Percentiles rank a stretch among this genome's conserved stretches.
Conservation (phyloP, 345 rosid genomes). For the Triadica sebifera region DNA sequence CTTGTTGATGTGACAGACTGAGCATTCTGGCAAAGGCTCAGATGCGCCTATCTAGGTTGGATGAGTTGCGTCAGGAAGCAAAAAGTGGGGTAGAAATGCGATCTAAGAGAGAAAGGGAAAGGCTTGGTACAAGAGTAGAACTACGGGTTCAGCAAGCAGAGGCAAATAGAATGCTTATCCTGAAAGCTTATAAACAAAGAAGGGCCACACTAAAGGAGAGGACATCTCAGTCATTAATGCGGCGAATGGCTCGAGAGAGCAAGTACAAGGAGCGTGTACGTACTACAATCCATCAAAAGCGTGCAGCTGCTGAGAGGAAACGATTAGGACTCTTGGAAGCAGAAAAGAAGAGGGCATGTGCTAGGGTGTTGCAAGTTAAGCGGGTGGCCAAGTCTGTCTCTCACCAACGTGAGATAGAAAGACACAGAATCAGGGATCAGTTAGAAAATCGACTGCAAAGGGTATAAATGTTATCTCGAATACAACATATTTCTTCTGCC, state of each 20-base stretch:
- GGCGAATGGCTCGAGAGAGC: constrained; percentile 78
- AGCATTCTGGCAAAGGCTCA: constrained; percentile 78
- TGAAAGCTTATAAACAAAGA: constrained; percentile 66
- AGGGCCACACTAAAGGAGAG: constrained; percentile 81
- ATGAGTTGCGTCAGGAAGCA: constrained; percentile 91
- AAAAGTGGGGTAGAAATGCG: constrained; percentile 75
- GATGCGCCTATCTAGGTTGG: constrained; percentile 76
- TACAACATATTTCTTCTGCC: neutral
- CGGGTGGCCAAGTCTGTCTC: constrained; percentile 69
- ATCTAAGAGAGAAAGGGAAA: constrained; percentile 71
- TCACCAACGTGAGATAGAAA: constrained; percentile 85
- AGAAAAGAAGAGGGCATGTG: constrained; percentile 80
- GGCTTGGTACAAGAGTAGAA: constrained; percentile 79
- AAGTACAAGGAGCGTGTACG: constrained; percentile 82
- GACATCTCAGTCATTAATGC: constrained; percentile 67
- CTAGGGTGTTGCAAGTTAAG: constrained; percentile 70
- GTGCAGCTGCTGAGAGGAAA: constrained; percentile 91
- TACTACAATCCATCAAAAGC: constrained; percentile 86
- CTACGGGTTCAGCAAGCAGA: constrained; percentile 82
- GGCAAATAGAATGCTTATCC: constrained; percentile 81
- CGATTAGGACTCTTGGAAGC: constrained; percentile 80
- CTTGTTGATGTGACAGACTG: constrained; percentile 41
- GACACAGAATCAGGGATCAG: constrained; percentile 72
- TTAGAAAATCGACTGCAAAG: constrained; percentile 85
- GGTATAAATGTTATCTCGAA: constrained; percentile 39